phyloP scores from a whole-genome alignment of 1,139 yeast species.

The Geotrichum siamense region DNA sequence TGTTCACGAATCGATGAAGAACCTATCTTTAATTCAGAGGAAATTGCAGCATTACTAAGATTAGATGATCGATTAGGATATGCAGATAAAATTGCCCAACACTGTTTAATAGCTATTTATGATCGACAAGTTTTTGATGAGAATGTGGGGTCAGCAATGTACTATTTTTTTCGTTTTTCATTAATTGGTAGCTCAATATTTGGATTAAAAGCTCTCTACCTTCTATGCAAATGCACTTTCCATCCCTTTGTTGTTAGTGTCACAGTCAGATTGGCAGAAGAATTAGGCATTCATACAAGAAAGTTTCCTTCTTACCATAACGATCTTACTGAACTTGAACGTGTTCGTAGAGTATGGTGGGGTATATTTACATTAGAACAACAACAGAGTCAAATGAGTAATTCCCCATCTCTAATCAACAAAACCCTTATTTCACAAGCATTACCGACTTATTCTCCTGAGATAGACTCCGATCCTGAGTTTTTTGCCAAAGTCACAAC shows the following conservation, averaged over 20 bases:
- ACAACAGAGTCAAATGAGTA: constrained; percentile 48
- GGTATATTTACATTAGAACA: constrained; percentile 48
- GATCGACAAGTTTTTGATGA: background rate
- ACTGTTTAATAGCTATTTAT: constrained; percentile 4
- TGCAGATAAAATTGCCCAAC: constrained; percentile 13
- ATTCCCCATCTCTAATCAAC: constrained; percentile 53
- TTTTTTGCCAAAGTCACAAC: background rate
- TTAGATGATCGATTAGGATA: constrained; percentile 5
- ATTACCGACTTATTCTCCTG: constrained; percentile 21
- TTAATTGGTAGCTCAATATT: constrained; percentile 22
- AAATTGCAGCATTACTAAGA: background rate
- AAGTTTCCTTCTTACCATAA: constrained; percentile 43
- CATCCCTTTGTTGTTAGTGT: constrained; percentile 31
- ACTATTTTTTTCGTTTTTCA: constrained; percentile 21
- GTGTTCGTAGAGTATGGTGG: constrained; percentile 50
- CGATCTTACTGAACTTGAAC: constrained; percentile 36
- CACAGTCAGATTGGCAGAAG: constrained; percentile 55
- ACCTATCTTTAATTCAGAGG: background rate
- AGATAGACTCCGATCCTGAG: constrained; percentile 7
- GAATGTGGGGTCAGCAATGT: constrained; percentile 18
- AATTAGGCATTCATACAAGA: constrained; percentile 56
- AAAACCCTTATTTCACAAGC: constrained; percentile 38
- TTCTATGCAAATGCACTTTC: constrained; percentile 18
- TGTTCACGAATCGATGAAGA: background rate
- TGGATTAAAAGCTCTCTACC: constrained; percentile 22